Base-by-base conservation (phyloP, 768 basidiomycete species). In the Mycena indigotica region DNA sequence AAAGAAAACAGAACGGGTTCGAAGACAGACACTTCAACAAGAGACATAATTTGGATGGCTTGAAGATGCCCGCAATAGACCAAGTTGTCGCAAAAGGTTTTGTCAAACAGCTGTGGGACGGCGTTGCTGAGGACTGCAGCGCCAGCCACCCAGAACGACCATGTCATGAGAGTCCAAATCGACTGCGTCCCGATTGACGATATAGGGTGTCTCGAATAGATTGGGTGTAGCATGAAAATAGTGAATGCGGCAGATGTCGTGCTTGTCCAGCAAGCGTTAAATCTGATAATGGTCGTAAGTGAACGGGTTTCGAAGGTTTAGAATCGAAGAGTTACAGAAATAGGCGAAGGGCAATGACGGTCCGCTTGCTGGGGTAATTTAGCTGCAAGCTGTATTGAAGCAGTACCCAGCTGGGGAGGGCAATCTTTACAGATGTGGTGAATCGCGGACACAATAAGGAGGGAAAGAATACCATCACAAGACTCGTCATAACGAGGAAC, bases 141-240 rank as follows among this genome's bases (percentile, higher is more conserved):
- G 40, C 83, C 82, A 15, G 84, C 72, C 19, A 85, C 74, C 86
- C 86, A 88, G 45, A 85, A 72, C 17, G 81, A 63, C 84, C 83
- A 85, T 15, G 85, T 86, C 1, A 80, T 56, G 26, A 85, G 69
- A 3, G 81, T 69, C 86, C 86, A 87, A 40, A 86, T 70, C 13
- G 75, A 77, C 63, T 87, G 86, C 0, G 83, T 75, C 6, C 85
- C 84, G 35, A 87, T 70, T 13, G 86, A 86, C 10, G 80, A 75
- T 16, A 85, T 59, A 3, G 81, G 76, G 55, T 79, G 77, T 56
- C 71, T 78, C 19, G 83, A 81, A 79, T 81, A 85, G 16, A 71
- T 69, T 1, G 85, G 84, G 64, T 87, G 85, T 4, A 87, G 70
- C 67, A 86, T 85, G 32, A 86, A 75, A 38, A 86, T 68, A n/a